phyloP scores from a whole-genome alignment of 1,284 basidiomycete species.

The Leccinum ponderosum region DNA sequence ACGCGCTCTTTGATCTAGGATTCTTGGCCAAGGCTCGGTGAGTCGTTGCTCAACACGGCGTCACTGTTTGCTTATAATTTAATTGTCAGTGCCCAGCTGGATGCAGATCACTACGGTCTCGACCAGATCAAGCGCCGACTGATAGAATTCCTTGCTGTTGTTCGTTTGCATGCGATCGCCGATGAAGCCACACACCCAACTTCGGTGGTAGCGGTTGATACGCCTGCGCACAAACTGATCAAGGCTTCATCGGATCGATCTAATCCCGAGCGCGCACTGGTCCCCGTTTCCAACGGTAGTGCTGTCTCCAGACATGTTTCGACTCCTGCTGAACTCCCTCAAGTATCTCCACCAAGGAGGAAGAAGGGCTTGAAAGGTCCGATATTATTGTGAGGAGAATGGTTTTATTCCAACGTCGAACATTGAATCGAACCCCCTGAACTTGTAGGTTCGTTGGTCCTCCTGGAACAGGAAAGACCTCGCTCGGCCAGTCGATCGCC shows the following conservation, averaged over 20 bases:
- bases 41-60: slow-evolving; percentile 2
- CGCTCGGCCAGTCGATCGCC: slow-evolving; percentile 85
- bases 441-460: slow-evolving; percentile 71
- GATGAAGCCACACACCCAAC: slow-evolving; percentile 18
- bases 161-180: slow-evolving; percentile 72
- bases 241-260: slow-evolving; percentile 14
- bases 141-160: slow-evolving; percentile 88
- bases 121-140: slow-evolving; percentile 90
- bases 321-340: slow-evolving; percentile 10
- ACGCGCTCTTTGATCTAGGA: slow-evolving; percentile 46
- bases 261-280: slow-evolving; percentile 21
- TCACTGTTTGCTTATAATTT: slow-evolving; percentile 4
- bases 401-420: neutral
- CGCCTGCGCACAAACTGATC: slow-evolving; percentile 2
- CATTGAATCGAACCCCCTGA: neutral
- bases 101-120: slow-evolving; percentile 86
- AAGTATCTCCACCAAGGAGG: slow-evolving; percentile 11
- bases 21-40: slow-evolving; percentile 63
- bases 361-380: slow-evolving; percentile 68
- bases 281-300: slow-evolving; percentile 9
- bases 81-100: slow-evolving; percentile 60
- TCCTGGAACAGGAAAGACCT: slow-evolving; percentile 85
- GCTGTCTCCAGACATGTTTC: slow-evolving; percentile 7
- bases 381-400: slow-evolving; percentile 66
- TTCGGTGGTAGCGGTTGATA: slow-evolving; percentile 1